These are phyloP conservation scores for Calonectria leucothoes DNA, from an alignment of 2,329 filamentous ascomycete genomes.

Conservation along the genomic window DNA sequence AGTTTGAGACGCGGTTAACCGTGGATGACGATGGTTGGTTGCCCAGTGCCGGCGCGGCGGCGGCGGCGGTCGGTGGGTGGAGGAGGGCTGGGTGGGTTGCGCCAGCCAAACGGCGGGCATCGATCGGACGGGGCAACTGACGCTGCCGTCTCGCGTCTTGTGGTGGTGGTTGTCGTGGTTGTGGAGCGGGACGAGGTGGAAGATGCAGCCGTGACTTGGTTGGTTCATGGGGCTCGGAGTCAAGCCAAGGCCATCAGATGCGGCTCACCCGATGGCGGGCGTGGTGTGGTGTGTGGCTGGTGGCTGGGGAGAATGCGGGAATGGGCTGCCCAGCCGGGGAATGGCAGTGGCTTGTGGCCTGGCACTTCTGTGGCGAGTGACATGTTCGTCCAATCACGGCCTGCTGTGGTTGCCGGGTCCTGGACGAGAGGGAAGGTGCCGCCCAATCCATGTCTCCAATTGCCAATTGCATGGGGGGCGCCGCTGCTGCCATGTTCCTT, in stretches of 20 bases:
- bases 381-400: not conserved
- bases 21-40: slow-evolving; percentile 38
- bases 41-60: slow-evolving; percentile 32
- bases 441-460: slow-evolving; percentile 16
- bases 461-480: slow-evolving; percentile 10
- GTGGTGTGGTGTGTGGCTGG: slow-evolving; percentile 4
- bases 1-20: slow-evolving; percentile 37
- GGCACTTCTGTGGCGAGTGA: not conserved
- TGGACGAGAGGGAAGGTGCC: not conserved
- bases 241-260: slow-evolving; percentile 30
- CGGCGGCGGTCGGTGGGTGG: not conserved
- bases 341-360: not conserved
- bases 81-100: slow-evolving; percentile 35
- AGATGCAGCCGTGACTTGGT: slow-evolving; percentile 21
- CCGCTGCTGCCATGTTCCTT: not conserved
- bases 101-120: slow-evolving; percentile 40
- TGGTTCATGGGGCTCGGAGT: not conserved
- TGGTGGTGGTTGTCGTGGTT: slow-evolving; percentile 14
- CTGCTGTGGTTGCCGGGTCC: not conserved
- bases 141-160: slow-evolving; percentile 19
- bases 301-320: slow-evolving; percentile 35
- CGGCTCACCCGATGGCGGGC: slow-evolving; percentile 30
- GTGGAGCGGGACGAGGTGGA: slow-evolving; percentile 21
- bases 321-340: not conserved
- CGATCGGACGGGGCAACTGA: slow-evolving; percentile 30